A percentile compares a stretch with the other conserved stretches of the same genome.
These are phyloP conservation scores for Scheffersomyces titani DNA, from an alignment of 1,139 yeast species.

Conservation along the genomic window DNA sequence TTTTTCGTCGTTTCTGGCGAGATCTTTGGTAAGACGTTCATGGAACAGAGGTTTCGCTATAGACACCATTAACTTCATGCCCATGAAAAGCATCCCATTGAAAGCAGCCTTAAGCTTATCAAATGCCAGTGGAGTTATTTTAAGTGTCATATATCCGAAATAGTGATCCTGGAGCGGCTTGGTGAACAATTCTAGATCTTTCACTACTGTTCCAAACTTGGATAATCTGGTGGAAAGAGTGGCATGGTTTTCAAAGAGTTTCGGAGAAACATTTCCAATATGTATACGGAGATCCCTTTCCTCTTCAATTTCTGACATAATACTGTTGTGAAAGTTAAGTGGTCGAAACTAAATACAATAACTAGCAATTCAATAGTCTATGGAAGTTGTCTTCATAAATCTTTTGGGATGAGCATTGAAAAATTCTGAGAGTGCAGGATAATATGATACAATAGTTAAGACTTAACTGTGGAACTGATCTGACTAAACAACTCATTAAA, in stretches of 20 bases:
- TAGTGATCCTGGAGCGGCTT: slow-evolving; percentile 51
- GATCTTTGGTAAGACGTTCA: slow-evolving; percentile 46
- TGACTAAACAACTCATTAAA: no score
- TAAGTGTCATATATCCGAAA: slow-evolving; percentile 70
- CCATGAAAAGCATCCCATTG: slow-evolving; percentile 75
- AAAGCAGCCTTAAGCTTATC: slow-evolving; percentile 55
- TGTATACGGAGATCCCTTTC: slow-evolving; percentile 47
- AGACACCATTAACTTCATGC: slow-evolving; percentile 60
- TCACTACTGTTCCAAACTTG: slow-evolving; percentile 49
- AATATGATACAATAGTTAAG: background rate
- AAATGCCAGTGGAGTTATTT: slow-evolving; percentile 45
- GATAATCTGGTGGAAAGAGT: slow-evolving; percentile 48
- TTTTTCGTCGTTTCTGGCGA: slow-evolving; percentile 34
- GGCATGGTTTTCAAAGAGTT: slow-evolving; percentile 43
- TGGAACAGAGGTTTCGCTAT: slow-evolving; percentile 39
- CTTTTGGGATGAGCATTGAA: slow-evolving; percentile 1
- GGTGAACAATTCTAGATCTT: slow-evolving; percentile 48
- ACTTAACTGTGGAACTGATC: background rate
- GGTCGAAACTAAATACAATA: background rate
- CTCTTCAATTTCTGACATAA: slow-evolving; percentile 1
- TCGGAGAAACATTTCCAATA: slow-evolving; percentile 66
- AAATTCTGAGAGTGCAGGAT: slow-evolving; percentile 2
- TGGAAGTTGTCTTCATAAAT: background rate
- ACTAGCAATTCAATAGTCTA: background rate
- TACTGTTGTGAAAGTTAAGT: slow-evolving; percentile 2